Evolutionary conservation across 257 asterid genomes (phyloP), one percentile per base, ranked within the genome.

Genomic region (Penstemon newberryi): DNA sequence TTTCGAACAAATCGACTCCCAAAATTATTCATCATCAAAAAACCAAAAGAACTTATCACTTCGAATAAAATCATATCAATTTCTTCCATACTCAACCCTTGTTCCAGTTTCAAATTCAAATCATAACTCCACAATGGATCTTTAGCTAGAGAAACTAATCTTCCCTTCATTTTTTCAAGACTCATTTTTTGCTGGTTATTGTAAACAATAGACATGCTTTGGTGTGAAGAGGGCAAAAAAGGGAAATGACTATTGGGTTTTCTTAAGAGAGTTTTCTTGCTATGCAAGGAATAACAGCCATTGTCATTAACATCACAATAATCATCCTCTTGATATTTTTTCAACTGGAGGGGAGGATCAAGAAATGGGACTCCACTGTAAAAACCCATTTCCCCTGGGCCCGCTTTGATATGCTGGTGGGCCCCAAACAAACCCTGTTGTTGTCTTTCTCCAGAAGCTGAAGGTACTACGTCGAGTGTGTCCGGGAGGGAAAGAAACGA

Each of bases 1-100:
- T 81, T 83, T 69, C 75, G 84, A 43, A 91, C 44, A 63, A 84
- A 82, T 39, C 78, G 76, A 64, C 84, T 79, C 53, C 96, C 95
- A n/a, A 71, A 75, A 10, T 89, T 93, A 74, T 77, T 77, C 65
- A 66, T 81, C 85, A 89, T 62, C 69, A 91, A 56, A 56, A 84
- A 87, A n/a, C 51, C 43, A 4, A 70, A 56, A 65, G 0, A 51
- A 0, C 61, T 81, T 40, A 81, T 49, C 52, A 84, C 78, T 63
- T 82, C 89, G 0, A 70, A 73, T 3, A 91, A 33, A 5, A 87
- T 49, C 74, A 66, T 40, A 65, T 77, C 91, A 57, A 82, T 78
- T 44, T 80, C 84, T 46, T 50, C 73, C 61, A 57, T 79, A 12
- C 56, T 79, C 56, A 69, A 60, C 5, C 70, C 70, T 8, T 43